Evolutionary conservation across 768 basidiomycete species (phyloP), one percentile per base, ranked within the genome.

Genomic region (Leccinum variicolor): DNA sequence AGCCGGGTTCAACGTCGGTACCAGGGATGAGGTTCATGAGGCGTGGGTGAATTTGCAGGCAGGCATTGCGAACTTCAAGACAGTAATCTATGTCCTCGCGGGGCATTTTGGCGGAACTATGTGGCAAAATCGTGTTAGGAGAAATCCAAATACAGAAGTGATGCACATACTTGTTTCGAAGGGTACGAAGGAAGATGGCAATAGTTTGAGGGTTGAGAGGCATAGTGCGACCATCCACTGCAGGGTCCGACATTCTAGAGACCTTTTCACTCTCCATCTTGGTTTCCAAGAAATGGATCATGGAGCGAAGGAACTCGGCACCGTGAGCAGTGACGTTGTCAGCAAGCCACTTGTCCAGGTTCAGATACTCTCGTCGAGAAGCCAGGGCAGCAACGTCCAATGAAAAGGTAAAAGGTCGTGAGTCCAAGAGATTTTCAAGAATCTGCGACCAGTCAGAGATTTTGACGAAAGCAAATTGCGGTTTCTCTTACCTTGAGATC

Each of bases 261-360:
- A 78, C 76, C 63, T 91, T 92, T 73, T 97, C 97, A 62, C 85
- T 89, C 54, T 90, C 87, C 83, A 96, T 92, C 75, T 98, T 99
- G 75, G 90, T 79, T 63, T 94, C 90, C 58, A 98, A 76, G 75
- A 98, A 98, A 19, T 86, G 82, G 56, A 98, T 85, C 60, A 95
- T 85, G 8, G 92, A 85, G 56, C 88, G 86, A 33, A 97, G 80
- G 68, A 98, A 97, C 61, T 92, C 91, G 28, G 81, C 81, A 8
- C 92, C 93, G 60, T 95, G 90, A 50, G 81, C 77, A 21, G 84
- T 77, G 19, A 95, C 90, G 65, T 94, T 90, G 70, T 93, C 91
- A 14, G 90, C 86, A 15, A 98, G 79, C 95, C 96, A 99, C 73
- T 96, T 95, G 75, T 97, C 95, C 47, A 99, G 79, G 66, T 99